These are phyloP conservation scores for Globisporangium viniferum DNA, from an alignment of 352 stramenopile genomes.

Conservation along the genomic window DNA sequence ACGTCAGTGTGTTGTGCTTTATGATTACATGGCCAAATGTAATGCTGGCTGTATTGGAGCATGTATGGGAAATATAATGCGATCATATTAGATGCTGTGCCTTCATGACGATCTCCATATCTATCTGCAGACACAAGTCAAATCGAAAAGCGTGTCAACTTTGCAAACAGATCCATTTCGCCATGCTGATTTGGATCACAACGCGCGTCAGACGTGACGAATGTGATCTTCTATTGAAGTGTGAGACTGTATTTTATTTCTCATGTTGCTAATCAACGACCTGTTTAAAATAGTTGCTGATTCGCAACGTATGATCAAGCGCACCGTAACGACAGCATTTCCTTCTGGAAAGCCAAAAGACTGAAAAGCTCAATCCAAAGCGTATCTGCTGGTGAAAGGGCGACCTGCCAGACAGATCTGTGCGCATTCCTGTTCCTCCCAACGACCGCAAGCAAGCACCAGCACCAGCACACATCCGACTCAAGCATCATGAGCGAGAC, in stretches of 20 bases:
- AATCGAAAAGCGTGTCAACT: background rate
- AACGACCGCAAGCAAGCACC: background rate
- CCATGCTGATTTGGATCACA: constrained; percentile 2
- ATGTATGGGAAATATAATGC: too few relatives aligned
- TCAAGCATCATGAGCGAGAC: constrained; percentile 50
- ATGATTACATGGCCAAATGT: background rate
- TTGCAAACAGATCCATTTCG: background rate
- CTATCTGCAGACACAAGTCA: background rate
- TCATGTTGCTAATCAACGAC: background rate
- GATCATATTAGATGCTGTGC: too few relatives aligned
- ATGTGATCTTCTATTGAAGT: background rate
- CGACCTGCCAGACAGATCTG: background rate
- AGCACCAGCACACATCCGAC: background rate
- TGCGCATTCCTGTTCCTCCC: background rate
- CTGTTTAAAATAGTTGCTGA: background rate
- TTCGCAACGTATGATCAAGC: background rate
- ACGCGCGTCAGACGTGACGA: background rate
- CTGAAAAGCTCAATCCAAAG: background rate
- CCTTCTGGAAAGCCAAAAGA: constrained; percentile 4
- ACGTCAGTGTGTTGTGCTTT: background rate
- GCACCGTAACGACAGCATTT: background rate
- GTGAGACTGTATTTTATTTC: background rate
- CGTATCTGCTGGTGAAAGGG: constrained; percentile 5
- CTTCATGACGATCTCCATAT: background rate
- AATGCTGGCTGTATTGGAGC: too few relatives aligned